Evolutionary conservation across 2,329 filamentous ascomycete genomes (phyloP).

Genomic region (Colletotrichum horii): DNA sequence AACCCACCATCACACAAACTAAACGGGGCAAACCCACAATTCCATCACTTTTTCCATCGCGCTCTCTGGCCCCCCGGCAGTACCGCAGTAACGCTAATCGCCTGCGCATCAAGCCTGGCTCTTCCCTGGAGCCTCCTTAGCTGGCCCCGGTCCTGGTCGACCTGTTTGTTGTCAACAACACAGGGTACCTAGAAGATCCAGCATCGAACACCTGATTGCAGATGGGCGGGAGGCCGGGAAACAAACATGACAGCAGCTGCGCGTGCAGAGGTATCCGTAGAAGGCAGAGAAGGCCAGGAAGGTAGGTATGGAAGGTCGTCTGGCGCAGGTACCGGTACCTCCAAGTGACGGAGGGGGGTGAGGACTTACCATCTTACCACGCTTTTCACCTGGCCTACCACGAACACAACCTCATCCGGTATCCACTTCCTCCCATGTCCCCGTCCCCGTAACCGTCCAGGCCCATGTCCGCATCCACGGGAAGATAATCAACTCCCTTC

Average conservation of each 20-base stretch:
- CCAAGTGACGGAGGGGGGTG: background rate
- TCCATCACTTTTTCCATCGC: background rate
- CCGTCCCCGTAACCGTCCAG: background rate
- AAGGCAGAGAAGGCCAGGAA: background rate
- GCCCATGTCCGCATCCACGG: constrained; percentile 2
- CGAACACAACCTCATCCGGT: constrained; percentile 3
- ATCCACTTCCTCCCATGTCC: constrained; percentile 7
- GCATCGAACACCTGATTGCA: background rate
- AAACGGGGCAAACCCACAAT: background rate
- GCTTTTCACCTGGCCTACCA: background rate
- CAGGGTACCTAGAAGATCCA: background rate
- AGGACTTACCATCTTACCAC: background rate
- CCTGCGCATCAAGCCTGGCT: background rate
- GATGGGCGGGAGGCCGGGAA: background rate
- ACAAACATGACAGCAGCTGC: background rate
- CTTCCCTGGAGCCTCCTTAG: background rate
- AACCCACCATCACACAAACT: background rate
- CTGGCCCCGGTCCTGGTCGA: background rate
- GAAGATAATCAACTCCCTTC: constrained; percentile 8
- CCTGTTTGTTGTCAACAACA: background rate
- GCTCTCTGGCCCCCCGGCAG: background rate
- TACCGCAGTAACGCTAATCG: background rate
- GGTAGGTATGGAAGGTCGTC: background rate
- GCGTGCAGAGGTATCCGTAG: background rate
- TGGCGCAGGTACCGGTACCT: constrained; percentile 8